Conservation (phyloP, 495 filamentous ascomycete genomes). For the Talaromyces stipitatus region DNA sequence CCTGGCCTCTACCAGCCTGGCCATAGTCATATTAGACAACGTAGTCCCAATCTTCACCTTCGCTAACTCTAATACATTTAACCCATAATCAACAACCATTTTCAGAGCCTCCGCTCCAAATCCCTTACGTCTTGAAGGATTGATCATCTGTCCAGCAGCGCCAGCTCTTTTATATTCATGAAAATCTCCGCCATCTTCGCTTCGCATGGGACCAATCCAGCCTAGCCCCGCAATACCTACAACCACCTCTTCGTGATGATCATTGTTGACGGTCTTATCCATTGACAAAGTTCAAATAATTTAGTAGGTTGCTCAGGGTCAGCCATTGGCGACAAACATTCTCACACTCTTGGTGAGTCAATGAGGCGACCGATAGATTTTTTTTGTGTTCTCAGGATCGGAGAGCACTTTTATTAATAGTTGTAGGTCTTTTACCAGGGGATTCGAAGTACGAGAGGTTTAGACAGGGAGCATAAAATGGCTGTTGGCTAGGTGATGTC, state of each 20-base stretch:
- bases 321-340: neutral
- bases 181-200: neutral
- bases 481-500: neutral
- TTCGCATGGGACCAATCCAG: conserved; percentile 1
- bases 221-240: neutral
- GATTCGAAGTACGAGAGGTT: neutral
- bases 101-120: neutral
- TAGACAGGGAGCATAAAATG: neutral
- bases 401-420: neutral
- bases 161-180: neutral
- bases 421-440: neutral
- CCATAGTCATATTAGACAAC: neutral
- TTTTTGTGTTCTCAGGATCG: neutral
- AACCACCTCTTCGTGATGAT: neutral
- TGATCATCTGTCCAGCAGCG: neutral
- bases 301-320: neutral
- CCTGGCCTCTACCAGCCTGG: neutral
- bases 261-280: neutral
- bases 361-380: neutral
- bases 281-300: neutral
- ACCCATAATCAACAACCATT: neutral
- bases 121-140: neutral
- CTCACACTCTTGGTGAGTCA: neutral
- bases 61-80: neutral
- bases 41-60: neutral